Conservation (phyloP, 768 basidiomycete genomes). For the Hirschioporus abietinus region DNA sequence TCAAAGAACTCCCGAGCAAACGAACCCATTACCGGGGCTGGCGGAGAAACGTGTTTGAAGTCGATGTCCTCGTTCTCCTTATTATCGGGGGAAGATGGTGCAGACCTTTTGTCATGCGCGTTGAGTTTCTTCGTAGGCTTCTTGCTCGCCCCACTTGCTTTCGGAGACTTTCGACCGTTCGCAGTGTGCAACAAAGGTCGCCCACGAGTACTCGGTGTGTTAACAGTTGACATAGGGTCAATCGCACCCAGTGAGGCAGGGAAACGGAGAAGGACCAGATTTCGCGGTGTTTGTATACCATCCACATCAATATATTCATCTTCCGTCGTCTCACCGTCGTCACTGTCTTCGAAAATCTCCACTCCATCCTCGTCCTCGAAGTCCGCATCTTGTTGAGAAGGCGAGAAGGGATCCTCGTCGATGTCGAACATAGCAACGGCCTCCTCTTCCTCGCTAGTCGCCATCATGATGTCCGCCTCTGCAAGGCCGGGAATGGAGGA, state of each 20-base stretch:
- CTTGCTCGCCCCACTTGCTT: not conserved
- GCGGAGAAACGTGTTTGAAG: slow-evolving; percentile 29
- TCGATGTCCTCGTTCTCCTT: not conserved
- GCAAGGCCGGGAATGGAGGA: slow-evolving; percentile 41
- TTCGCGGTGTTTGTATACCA: slow-evolving; percentile 68
- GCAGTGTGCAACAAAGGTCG: slow-evolving; percentile 13
- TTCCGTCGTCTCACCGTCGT: slow-evolving; percentile 75
- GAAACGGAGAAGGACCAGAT: slow-evolving; percentile 66
- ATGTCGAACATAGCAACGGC: slow-evolving; percentile 23
- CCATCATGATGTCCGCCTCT: slow-evolving; percentile 47
- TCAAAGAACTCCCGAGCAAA: slow-evolving; percentile 23
- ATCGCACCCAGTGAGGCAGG: slow-evolving; percentile 60
- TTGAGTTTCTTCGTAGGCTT: slow-evolving; percentile 10
- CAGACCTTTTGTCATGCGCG: slow-evolving; percentile 18
- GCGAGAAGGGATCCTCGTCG: slow-evolving; percentile 31
- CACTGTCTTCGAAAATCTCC: slow-evolving; percentile 32
- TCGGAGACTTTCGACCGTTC: not conserved
- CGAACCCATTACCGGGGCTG: slow-evolving; percentile 2
- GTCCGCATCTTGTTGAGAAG: slow-evolving; percentile 41
- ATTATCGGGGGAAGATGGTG: slow-evolving; percentile 13
- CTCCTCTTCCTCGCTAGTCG: slow-evolving; percentile 25
- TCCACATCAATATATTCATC: slow-evolving; percentile 77
- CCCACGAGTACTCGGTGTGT: slow-evolving; percentile 32
- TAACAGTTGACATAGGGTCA: slow-evolving; percentile 72
- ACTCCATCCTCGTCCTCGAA: slow-evolving; percentile 25